phyloP scores from a whole-genome alignment of 345 rosid species.

The Pistacia vera region DNA sequence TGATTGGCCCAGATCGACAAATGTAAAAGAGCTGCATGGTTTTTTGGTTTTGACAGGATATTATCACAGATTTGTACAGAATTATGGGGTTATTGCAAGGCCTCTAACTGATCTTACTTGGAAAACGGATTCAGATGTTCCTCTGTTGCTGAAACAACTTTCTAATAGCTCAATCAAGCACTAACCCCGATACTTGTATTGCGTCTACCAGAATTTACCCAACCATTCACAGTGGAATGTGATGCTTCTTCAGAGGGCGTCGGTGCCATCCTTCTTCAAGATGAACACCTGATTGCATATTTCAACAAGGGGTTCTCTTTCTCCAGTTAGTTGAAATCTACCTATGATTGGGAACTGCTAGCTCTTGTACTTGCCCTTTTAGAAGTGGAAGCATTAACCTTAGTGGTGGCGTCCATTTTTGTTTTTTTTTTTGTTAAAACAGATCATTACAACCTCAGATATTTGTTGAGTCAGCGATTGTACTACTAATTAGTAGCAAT shows the following conservation, averaged over 20 bases:
- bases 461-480: background rate
- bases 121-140: slow-evolving; percentile 1
- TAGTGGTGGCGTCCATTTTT: no score
- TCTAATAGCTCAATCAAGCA: background rate
- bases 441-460: background rate
- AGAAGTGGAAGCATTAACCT: background rate
- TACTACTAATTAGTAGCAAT: background rate
- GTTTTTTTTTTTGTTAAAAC: background rate
- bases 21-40: background rate
- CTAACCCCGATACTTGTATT: background rate
- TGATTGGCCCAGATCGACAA: background rate
- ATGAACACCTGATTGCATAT: background rate
- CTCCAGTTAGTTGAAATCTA: background rate
- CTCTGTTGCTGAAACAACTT: background rate
- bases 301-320: background rate
- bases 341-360: background rate
- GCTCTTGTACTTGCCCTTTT: background rate
- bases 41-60: slow-evolving; percentile 10
- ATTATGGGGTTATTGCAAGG: background rate
- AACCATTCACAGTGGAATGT: background rate
- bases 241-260: background rate
- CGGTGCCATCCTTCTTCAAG: background rate
- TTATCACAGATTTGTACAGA: background rate
- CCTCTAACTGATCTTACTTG: background rate
- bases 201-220: background rate